Conservation (phyloP, 1,284 basidiomycete species). For the Cryptococcus hybrid region DNA sequence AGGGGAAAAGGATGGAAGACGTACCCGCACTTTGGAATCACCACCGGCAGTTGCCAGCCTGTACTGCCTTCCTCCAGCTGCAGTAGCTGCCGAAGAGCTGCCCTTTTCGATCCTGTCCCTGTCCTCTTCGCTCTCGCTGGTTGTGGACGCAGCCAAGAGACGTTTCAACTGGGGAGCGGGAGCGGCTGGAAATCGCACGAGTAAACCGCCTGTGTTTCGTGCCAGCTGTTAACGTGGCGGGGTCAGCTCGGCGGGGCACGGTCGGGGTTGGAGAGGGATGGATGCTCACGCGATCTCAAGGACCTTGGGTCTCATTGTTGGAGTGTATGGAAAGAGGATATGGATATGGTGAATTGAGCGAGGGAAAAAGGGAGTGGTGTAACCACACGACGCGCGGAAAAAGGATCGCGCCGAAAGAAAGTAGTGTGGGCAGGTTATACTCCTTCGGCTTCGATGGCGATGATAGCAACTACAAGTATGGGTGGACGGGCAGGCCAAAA, state of each 20-base stretch:
- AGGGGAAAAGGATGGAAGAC: constrained; percentile 41
- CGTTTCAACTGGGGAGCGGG: constrained; percentile 51
- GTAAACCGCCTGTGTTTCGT: constrained; percentile 87
- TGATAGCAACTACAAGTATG: neutral
- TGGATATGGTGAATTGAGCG: neutral
- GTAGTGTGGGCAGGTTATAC: neutral
- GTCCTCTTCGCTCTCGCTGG: constrained; percentile 27
- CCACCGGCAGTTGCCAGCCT: constrained; percentile 92
- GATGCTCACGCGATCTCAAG: constrained; percentile 48
- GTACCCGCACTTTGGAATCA: constrained; percentile 92
- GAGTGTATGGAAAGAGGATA: neutral
- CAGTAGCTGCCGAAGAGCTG: constrained; percentile 1
- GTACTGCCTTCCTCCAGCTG: constrained; percentile 60
- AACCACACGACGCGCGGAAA: too few relatives aligned
- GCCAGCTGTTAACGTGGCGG: constrained; percentile 59
- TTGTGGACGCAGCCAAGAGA: constrained; percentile 36
- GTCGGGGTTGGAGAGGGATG: neutral
- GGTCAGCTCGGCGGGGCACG: neutral
- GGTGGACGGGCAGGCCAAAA: too few relatives aligned
- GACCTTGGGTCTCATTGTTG: constrained; percentile 48
- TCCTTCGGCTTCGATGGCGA: neutral
- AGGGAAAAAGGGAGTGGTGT: neutral
- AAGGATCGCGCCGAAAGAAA: too few relatives aligned
- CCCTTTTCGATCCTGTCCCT: constrained; percentile 8
- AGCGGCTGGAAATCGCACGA: constrained; percentile 88